Evolutionary conservation across 805 yeast species (phyloP), one percentile per base, ranked within the genome.

Genomic region (Sungouiozyma intestinalis): DNA sequence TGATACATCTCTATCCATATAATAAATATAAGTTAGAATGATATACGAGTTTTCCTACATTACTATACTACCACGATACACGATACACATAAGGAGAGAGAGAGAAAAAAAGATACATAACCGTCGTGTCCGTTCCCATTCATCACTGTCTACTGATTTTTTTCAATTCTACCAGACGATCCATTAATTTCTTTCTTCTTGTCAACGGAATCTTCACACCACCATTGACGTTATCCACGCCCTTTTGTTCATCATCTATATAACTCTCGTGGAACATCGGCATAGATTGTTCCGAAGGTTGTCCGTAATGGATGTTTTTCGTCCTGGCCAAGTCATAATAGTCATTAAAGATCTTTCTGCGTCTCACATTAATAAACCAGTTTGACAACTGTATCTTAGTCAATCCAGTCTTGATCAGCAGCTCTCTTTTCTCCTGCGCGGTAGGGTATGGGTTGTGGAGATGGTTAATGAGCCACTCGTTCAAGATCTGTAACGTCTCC

Each of bases 301-400:
- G 29, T 13, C 21, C 24, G 21, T 29, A 24, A 24, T 24, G 29
- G 29, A 24, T 34, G 8, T 20, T 15, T 18, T 21, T 16, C 13
- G 33, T 38, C 6, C 43, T 43, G 1, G 48, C 46, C 17, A 51
- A 17, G 16, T 53, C 54, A 39, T 62, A 61, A 42, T 62, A 62
- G 33, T 55, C 62, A 40, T 50, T 51, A 33, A 61, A 62, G 3
- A 85, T 72, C 54, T 82, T 77, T 49, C 95, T 68, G 52, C 94
- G 70, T 52, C 95, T 73, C 18, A 88, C 92, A 57, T 85, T 85
- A 54, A 85, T 85, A 54, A 85, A 85, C 95, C 95, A 85, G 58
- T 85, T 85, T 48, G 83, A 73, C 45, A 85, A 70, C 60, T 85
- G 95, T 45, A 82, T 85, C 61, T 81, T 77, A 48, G 85, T 81